A percentile compares a stretch with the other conserved stretches of the same genome.
Evolutionary conservation across 495 filamentous ascomycete genomes (phyloP).

Genomic region (Aspergillus incahuasiensis): DNA sequence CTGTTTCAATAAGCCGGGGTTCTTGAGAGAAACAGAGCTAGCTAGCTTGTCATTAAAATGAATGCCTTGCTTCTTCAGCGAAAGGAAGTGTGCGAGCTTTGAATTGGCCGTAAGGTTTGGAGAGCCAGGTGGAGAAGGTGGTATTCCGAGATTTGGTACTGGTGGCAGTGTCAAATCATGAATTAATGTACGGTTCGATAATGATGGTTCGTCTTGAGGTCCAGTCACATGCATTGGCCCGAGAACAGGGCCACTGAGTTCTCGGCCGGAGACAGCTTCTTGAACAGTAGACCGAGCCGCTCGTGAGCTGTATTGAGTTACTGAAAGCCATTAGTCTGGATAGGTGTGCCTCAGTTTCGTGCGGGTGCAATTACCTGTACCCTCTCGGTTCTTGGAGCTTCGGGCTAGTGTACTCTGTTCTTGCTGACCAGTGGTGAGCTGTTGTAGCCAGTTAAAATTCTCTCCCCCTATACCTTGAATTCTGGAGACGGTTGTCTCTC

Average conservation of each 20-base stretch:
- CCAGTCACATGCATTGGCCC: slow-evolving; percentile 37
- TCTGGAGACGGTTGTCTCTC: slow-evolving; percentile 9
- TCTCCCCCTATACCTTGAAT: slow-evolving; percentile 18
- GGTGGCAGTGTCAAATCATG: slow-evolving; percentile 84
- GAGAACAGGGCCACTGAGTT: slow-evolving; percentile 39
- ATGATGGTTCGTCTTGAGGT: slow-evolving; percentile 38
- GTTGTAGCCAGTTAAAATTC: not conserved
- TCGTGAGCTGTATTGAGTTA: slow-evolving; percentile 3
- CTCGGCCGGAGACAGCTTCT: slow-evolving; percentile 1
- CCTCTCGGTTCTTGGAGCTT: slow-evolving; percentile 2
- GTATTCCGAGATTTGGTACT: slow-evolving; percentile 72
- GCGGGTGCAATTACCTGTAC: slow-evolving; percentile 17
- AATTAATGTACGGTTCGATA: slow-evolving; percentile 58
- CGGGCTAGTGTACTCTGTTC: slow-evolving; percentile 7
- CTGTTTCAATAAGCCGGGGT: slow-evolving; percentile 75
- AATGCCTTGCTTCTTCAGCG: slow-evolving; percentile 74
- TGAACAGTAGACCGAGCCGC: not conserved
- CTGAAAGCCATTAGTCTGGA: not conserved
- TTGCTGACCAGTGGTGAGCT: slow-evolving; percentile 8
- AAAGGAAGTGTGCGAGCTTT: slow-evolving; percentile 80
- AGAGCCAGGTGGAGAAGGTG: slow-evolving; percentile 75
- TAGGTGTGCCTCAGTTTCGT: not conserved
- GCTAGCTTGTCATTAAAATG: slow-evolving; percentile 89
- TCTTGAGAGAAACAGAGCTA: slow-evolving; percentile 64
- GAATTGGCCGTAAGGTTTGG: slow-evolving; percentile 58